Percentiles rank a stretch among this genome's conserved stretches.
Evolutionary conservation across 371 early-diverging fungal species (phyloP).

Genomic region (Amoeboaphelidium protococcarum): DNA sequence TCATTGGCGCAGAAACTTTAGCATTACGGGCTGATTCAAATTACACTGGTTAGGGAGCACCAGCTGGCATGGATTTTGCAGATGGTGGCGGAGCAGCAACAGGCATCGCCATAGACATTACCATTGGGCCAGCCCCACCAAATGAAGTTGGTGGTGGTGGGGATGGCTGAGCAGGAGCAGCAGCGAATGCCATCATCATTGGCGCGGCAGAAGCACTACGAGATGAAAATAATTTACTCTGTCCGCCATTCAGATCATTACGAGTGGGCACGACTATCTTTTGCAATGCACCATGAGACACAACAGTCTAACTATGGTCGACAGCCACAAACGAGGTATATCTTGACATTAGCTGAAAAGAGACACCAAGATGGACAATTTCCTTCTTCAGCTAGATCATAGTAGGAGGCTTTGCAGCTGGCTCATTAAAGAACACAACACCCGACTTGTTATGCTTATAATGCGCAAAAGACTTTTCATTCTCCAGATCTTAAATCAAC

Average conservation of each 20-base stretch:
- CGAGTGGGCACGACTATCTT: constrained; percentile 4
- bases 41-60: constrained; percentile 1
- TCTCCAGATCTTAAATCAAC: constrained; percentile 16
- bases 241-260: neutral
- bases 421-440: constrained; percentile 1
- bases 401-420: too few species aligned
- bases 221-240: neutral
- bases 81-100: constrained; percentile 1
- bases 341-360: constrained; percentile 5
- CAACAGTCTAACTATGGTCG: neutral
- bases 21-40: neutral
- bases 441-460: constrained; percentile 1
- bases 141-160: neutral
- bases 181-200: constrained; percentile 2
- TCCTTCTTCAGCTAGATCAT: constrained; percentile 4
- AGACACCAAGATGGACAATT: constrained; percentile 6
- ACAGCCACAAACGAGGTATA: constrained; percentile 5
- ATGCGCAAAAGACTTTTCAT: constrained; percentile 10
- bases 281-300: constrained; percentile 1
- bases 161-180: neutral
- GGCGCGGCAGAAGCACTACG: constrained; percentile 1
- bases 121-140: neutral
- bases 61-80: neutral
- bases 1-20: neutral
- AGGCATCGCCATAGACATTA: neutral